A percentile compares a stretch with the other conserved stretches of the same genome.
phyloP scores from a whole-genome alignment of 1,284 basidiomycete genomes.

The Sporisorium sorghi region DNA sequence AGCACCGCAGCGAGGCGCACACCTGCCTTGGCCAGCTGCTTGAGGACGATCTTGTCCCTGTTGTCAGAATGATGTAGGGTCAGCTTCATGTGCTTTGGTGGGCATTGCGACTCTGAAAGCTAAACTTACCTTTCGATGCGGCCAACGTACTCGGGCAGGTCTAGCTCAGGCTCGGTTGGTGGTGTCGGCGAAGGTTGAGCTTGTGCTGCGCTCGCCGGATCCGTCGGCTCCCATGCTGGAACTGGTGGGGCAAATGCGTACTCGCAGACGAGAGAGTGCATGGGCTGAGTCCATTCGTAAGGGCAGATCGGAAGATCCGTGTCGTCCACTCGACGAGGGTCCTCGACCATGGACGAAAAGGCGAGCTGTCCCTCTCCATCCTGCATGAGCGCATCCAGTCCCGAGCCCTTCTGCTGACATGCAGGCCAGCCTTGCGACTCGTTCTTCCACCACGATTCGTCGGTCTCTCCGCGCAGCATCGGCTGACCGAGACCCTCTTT shows the following conservation, averaged over 20 bases:
- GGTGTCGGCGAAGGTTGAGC: slow-evolving; percentile 16
- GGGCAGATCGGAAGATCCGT: slow-evolving; percentile 77
- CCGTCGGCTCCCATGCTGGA: slow-evolving; percentile 33
- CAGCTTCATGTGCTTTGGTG: background rate
- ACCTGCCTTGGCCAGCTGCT: slow-evolving; percentile 82
- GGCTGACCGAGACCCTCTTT: slow-evolving; percentile 76
- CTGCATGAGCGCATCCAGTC: background rate
- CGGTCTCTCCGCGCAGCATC: slow-evolving; percentile 4
- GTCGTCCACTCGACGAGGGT: slow-evolving; percentile 55
- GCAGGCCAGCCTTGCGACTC: slow-evolving; percentile 53
- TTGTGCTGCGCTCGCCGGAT: slow-evolving; percentile 1
- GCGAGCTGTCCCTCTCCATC: slow-evolving; percentile 24
- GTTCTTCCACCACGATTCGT: slow-evolving; percentile 47
- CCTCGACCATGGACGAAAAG: slow-evolving; percentile 15
- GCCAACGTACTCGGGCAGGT: slow-evolving; percentile 83
- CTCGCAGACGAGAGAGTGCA: slow-evolving; percentile 60
- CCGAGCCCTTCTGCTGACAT: slow-evolving; percentile 46
- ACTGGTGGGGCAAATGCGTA: slow-evolving; percentile 78
- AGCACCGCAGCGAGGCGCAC: slow-evolving; percentile 82
- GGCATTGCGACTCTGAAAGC: background rate
- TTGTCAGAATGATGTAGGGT: background rate
- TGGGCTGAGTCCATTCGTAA: slow-evolving; percentile 70
- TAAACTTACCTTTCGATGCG: slow-evolving; percentile 60
- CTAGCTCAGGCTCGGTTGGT: slow-evolving; percentile 76
- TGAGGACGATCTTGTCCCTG: slow-evolving; percentile 79